Evolutionary conservation across 1,139 yeast genomes (phyloP).

Genomic region (Magnusiomyces ingens): DNA sequence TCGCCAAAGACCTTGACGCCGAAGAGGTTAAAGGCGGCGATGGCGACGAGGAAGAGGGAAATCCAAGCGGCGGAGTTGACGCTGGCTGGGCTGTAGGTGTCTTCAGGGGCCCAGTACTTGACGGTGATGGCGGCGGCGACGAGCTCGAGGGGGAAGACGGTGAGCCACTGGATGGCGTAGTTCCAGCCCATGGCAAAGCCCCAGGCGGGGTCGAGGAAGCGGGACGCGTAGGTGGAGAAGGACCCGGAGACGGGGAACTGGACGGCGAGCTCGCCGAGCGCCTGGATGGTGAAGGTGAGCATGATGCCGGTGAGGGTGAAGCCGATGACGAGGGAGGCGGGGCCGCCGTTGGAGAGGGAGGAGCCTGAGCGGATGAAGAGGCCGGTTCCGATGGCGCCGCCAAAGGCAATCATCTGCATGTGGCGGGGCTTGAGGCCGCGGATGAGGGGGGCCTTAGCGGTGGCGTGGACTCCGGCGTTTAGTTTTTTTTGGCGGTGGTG

Average conservation of each 20-base stretch:
- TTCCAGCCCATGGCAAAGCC: constrained; percentile 84
- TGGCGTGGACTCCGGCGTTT: constrained; percentile 22
- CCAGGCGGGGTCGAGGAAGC: constrained; percentile 65
- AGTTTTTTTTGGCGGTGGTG: too few relatives aligned
- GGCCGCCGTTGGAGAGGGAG: constrained; percentile 64
- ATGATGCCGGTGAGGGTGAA: constrained; percentile 61
- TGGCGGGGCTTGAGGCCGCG: constrained; percentile 42
- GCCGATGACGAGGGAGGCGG: constrained; percentile 64
- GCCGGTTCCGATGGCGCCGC: constrained; percentile 73
- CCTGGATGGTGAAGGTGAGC: constrained; percentile 60
- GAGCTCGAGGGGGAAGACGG: constrained; percentile 70
- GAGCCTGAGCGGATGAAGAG: constrained; percentile 63
- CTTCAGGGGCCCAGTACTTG: constrained; percentile 47
- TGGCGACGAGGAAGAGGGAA: constrained; percentile 38
- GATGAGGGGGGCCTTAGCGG: constrained; percentile 29
- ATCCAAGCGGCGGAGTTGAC: constrained; percentile 49
- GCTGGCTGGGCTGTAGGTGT: constrained; percentile 17
- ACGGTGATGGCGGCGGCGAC: constrained; percentile 74
- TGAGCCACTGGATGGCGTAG: constrained; percentile 74
- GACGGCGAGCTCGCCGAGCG: constrained; percentile 71
- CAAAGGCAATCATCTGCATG: constrained; percentile 59
- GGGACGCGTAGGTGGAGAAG: constrained; percentile 57
- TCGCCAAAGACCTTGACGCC: constrained; percentile 77
- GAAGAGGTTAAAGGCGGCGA: constrained; percentile 53
- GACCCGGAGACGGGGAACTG: constrained; percentile 69